Conservation (phyloP, 371 early-diverging fungal species). For the Mortierella sp. region DNA sequence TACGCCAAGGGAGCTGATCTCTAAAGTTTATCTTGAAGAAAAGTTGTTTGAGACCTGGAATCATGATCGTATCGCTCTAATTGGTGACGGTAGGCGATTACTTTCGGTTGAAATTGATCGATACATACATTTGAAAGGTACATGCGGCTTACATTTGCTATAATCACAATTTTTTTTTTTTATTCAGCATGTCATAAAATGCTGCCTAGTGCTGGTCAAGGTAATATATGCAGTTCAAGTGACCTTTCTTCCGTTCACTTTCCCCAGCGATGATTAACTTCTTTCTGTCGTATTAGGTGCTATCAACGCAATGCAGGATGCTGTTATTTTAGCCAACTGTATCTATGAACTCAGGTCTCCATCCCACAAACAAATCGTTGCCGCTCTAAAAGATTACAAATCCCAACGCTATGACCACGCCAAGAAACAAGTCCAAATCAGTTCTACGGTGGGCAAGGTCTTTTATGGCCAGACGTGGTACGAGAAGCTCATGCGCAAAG, state of each 20-base stretch:
- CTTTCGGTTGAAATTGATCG: neutral
- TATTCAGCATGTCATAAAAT: slow-evolving; percentile 39
- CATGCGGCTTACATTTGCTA: neutral
- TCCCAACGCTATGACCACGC: slow-evolving; percentile 23
- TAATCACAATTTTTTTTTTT: neutral
- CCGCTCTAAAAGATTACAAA: slow-evolving; percentile 19
- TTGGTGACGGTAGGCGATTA: slow-evolving; percentile 27
- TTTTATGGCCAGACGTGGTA: slow-evolving; percentile 26
- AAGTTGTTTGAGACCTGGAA: slow-evolving; percentile 29
- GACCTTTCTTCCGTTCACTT: neutral
- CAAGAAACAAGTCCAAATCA: slow-evolving; percentile 24
- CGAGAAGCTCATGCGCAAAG: slow-evolving; percentile 15
- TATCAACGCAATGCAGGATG: slow-evolving; percentile 45
- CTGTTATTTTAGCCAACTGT: slow-evolving; percentile 7
- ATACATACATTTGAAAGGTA: neutral
- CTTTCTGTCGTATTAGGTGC: slow-evolving; percentile 15
- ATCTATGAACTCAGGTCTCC: slow-evolving; percentile 19
- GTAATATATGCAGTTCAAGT: neutral
- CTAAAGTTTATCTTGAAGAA: slow-evolving; percentile 15
- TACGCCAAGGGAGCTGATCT: slow-evolving; percentile 30
- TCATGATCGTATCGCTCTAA: slow-evolving; percentile 19
- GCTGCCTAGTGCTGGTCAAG: slow-evolving; percentile 38
- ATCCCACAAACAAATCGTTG: slow-evolving; percentile 7
- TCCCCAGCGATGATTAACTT: neutral
- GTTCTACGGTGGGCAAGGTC: slow-evolving; percentile 13